Evolutionary conservation across 2,329 filamentous ascomycete genomes (phyloP).

Genomic region (Botrytis fabae): DNA sequence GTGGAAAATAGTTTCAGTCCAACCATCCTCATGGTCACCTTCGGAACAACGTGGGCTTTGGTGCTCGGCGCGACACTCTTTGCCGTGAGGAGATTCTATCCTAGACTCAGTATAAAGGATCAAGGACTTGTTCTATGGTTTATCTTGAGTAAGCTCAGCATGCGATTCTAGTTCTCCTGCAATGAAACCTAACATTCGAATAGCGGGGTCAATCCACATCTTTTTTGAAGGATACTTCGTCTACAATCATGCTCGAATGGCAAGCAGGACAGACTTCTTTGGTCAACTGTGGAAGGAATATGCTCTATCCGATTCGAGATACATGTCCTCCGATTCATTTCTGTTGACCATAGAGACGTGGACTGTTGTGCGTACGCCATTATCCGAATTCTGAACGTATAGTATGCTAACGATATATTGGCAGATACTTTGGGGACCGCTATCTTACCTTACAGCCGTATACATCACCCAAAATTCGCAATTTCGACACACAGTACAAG

Average conservation of each 20-base stretch:
- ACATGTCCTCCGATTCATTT: slow-evolving; percentile 53
- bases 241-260: slow-evolving; percentile 48
- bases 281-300: slow-evolving; percentile 61
- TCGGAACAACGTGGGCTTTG: slow-evolving; percentile 30
- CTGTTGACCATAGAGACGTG: slow-evolving; percentile 56
- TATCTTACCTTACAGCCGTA: slow-evolving; percentile 52
- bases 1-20: slow-evolving; percentile 32
- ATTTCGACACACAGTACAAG: slow-evolving; percentile 53
- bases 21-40: slow-evolving; percentile 31
- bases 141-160: slow-evolving; percentile 44
- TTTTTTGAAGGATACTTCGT: slow-evolving; percentile 49
- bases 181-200: slow-evolving; percentile 39
- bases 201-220: slow-evolving; percentile 40
- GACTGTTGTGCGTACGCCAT: slow-evolving; percentile 45
- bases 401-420: slow-evolving; percentile 14
- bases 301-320: slow-evolving; percentile 57
- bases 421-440: slow-evolving; percentile 58
- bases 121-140: slow-evolving; percentile 38
- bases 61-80: slow-evolving; percentile 30
- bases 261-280: slow-evolving; percentile 46
- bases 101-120: slow-evolving; percentile 31
- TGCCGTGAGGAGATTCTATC: slow-evolving; percentile 29
- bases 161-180: slow-evolving; percentile 39
- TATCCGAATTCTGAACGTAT: neutral
- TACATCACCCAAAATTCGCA: slow-evolving; percentile 48